Evolutionary conservation across 2,329 filamentous ascomycete species (phyloP), one percentile per base, ranked within the genome.

Genomic region (Xylogone sp.): DNA sequence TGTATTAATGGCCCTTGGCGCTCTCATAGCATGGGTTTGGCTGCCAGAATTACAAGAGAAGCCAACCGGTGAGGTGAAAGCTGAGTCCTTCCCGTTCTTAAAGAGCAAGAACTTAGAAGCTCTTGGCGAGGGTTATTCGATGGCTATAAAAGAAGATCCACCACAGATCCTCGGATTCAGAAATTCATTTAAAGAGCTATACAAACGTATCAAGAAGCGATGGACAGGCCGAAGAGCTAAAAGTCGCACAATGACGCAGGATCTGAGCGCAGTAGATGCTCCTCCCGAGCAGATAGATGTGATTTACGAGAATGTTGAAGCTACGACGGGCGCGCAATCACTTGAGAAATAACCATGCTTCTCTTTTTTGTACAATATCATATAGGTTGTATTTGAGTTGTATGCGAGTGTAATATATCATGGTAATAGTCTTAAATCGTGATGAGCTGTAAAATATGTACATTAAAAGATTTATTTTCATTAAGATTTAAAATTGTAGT

Each of bases 21-120:
- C 55, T 1, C 21, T 56, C 3, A 46, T 55, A 12, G 42, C 51
- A 5, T 55, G 53, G 53, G 45, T 48, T 1, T 53, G 51, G 53
- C 45, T 55, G 8, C 53, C 53, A 16, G 53, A 55, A 22, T 46
- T 55, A 13, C 53, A 55, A 27, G 45, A 51, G n/a, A 27, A 10
- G 24, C 24, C 24, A 27, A 27, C 24, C 10, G 24, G 24, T 27
- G 24, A 27, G 10, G 24, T 10, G n/a, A 18, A 39, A 39, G 34
- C n/a, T 16, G n/a, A 39, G 34, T 18, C 34, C 5, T 39, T 39
- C 6, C n/a, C 12, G 6, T 39, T 16, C n/a, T 16, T 13, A 18
- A 4, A 39, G 13, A 39, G n/a, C 34, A 39, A 18, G 13, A 16
- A 16, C 5, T 39, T 39, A 39, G 34, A 39, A 39, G 34, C 10